Evolutionary conservation across 352 stramenopile genomes (phyloP).

Genomic region (Globisporangium polare): DNA sequence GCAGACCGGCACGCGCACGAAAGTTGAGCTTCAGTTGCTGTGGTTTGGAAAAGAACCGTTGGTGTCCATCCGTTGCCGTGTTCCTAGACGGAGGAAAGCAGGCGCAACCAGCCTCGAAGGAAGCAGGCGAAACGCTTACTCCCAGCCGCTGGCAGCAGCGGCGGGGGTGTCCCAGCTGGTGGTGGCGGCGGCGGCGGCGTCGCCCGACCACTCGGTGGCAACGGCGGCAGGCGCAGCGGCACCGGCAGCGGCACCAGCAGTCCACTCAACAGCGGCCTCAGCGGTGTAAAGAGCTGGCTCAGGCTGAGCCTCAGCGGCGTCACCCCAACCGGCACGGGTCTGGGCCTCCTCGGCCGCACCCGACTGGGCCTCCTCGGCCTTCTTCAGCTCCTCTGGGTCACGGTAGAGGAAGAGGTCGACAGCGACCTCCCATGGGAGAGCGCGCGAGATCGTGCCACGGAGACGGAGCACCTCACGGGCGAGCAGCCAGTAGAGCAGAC

Average conservation of each 20-base stretch:
- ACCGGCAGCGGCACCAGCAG: too few species aligned
- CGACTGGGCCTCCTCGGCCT: conserved; percentile 96
- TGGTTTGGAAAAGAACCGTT: conserved; percentile 8
- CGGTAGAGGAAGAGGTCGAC: conserved; percentile 99
- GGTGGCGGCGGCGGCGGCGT: conserved; percentile 55
- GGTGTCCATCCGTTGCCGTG: not conserved
- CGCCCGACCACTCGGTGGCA: conserved; percentile 76
- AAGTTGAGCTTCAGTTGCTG: conserved; percentile 4
- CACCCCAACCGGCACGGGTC: conserved; percentile 66
- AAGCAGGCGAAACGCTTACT: conserved; percentile 54
- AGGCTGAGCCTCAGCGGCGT: conserved; percentile 44
- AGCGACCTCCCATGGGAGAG: conserved; percentile 96
- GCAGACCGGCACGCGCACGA: conserved; percentile 10
- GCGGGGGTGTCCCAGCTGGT: conserved; percentile 55
- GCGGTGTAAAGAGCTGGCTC: conserved; percentile 57
- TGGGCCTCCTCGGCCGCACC: conserved; percentile 75
- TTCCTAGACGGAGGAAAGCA: conserved; percentile 3
- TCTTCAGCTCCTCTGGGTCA: conserved; percentile 99
- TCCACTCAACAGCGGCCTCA: conserved; percentile 62
- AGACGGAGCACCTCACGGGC: conserved; percentile 98
- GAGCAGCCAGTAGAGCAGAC: conserved; percentile 99
- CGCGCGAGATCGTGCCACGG: conserved; percentile 94
- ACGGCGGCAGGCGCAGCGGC: conserved; percentile 26
- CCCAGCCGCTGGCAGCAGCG: conserved; percentile 55
- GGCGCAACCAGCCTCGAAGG: conserved; percentile 10